Evolutionary conservation across 2,329 filamentous ascomycete species (phyloP).

Genomic region (Lachnellula suecica): DNA sequence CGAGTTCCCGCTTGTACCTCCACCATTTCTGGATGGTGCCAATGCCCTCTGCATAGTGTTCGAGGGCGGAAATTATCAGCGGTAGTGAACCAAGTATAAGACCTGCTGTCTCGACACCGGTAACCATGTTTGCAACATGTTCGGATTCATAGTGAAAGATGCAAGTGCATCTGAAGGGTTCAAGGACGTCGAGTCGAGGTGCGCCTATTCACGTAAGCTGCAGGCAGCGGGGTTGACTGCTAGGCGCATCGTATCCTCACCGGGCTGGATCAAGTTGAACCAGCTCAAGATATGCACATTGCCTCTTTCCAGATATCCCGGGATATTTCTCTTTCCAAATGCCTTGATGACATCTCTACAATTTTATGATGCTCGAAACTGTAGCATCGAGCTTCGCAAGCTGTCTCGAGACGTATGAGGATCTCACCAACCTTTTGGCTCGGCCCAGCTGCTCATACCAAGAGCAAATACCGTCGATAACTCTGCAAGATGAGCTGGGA

Average conservation of each 20-base stretch:
- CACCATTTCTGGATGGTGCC: conserved; percentile 7
- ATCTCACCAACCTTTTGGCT: not conserved
- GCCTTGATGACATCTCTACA: too few relatives aligned
- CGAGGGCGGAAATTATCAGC: conserved; percentile 7
- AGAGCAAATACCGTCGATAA: not conserved
- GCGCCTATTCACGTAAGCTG: too few relatives aligned
- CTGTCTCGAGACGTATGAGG: not conserved
- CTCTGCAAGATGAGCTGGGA: conserved; percentile 6
- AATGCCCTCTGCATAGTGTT: conserved; percentile 13
- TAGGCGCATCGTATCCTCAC: too few relatives aligned
- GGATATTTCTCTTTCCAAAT: too few relatives aligned
- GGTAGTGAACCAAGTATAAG: conserved; percentile 10
- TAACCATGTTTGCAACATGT: conserved; percentile 1
- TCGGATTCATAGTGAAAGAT: too few relatives aligned
- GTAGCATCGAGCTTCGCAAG: not conserved
- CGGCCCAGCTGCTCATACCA: not conserved
- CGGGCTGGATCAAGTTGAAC: too few relatives aligned
- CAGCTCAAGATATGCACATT: too few relatives aligned
- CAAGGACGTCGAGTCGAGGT: too few relatives aligned
- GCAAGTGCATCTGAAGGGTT: too few relatives aligned
- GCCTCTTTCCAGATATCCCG: too few relatives aligned
- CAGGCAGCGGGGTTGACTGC: too few relatives aligned
- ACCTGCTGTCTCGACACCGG: conserved; percentile 11
- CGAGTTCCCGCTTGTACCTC: conserved; percentile 1
- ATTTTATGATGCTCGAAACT: not conserved